Base-by-base conservation (phyloP, 2,329 filamentous ascomycete genomes). In the Diatrype stigma region DNA sequence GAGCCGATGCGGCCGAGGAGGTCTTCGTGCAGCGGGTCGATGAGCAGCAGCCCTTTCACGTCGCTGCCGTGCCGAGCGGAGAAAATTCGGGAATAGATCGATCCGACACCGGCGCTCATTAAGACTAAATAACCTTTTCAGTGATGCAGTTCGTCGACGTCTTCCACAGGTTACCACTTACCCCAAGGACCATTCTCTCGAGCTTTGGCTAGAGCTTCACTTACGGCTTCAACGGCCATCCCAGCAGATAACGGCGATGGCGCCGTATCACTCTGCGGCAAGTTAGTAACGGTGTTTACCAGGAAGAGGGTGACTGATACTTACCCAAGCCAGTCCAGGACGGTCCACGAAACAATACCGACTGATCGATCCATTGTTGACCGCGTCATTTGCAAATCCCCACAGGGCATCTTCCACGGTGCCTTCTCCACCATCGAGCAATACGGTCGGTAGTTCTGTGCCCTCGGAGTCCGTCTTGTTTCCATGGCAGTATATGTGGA, bases 311-410 rank as follows among this genome's bases (percentile, higher is more conserved):
- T 6, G 8, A 26, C 11, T 2, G n/a, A 6, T 7, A 63, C 70
- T 61, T 60, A 74, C 72, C 85, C 90, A 96, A 6, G 81, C 93
- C 50, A 93, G 81, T 1, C 94, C 94, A 1, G 94, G 94, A 21
- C 94, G 87, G 67, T 99, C 94, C 66, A 90, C 92, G 70, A 96
- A 96, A 77, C 94, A 99, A 73, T 96, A 97, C 53, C 93, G 85
- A 50, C 78, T 75, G 60, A 99, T 94, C 44, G 87, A 89, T 37
- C 90, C 89, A 61, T 94, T 94, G 56, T 83, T 77, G 57, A 91
- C 76, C 1, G 88, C 85, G 50, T 84, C 78, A 52, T 91, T 83
- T 11, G 90, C 89, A 72, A 96, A 90, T 49, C 85, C 80, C 72
- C 91, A 87, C 50, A 99, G 78, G 6, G 86, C 84, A 60, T 88